Evolutionary conservation across 2,329 filamentous ascomycete genomes (phyloP).

Genomic region (Exophiala xenobiotica): DNA sequence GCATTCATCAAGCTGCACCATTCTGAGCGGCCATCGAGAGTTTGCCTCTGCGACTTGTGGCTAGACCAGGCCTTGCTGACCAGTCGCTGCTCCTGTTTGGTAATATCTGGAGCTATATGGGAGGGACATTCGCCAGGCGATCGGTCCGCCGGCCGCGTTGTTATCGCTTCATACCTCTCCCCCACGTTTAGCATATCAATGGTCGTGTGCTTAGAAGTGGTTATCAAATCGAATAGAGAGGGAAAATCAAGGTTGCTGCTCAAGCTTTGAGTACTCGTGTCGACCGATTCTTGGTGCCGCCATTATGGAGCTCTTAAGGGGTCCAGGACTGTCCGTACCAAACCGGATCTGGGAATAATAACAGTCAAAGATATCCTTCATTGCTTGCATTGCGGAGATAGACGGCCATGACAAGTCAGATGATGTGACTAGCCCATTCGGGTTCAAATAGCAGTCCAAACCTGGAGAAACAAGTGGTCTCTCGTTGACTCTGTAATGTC

Average conservation of each 20-base stretch:
- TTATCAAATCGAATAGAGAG: neutral
- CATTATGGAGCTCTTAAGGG: neutral
- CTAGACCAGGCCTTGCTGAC: neutral
- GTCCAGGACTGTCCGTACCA: neutral
- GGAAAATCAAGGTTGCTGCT: neutral
- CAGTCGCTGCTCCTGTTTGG: neutral
- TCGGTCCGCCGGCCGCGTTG: neutral
- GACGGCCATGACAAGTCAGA: neutral
- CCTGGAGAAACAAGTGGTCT: neutral
- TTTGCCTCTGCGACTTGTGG: neutral
- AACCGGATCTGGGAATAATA: neutral
- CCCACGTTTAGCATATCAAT: neutral
- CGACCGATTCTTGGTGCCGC: neutral
- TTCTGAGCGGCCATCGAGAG: neutral
- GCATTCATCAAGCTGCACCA: neutral
- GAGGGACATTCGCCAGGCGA: neutral
- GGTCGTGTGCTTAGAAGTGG: neutral
- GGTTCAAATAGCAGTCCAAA: neutral
- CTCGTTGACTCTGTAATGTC: too few species aligned
- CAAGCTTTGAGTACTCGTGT: neutral
- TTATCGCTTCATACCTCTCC: neutral
- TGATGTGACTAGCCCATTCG: neutral
- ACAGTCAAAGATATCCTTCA: neutral
- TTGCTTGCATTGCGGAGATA: neutral
- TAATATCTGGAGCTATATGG: neutral